Conservation (phyloP, 345 rosid genomes). For the Pistacia atlantica region DNA sequence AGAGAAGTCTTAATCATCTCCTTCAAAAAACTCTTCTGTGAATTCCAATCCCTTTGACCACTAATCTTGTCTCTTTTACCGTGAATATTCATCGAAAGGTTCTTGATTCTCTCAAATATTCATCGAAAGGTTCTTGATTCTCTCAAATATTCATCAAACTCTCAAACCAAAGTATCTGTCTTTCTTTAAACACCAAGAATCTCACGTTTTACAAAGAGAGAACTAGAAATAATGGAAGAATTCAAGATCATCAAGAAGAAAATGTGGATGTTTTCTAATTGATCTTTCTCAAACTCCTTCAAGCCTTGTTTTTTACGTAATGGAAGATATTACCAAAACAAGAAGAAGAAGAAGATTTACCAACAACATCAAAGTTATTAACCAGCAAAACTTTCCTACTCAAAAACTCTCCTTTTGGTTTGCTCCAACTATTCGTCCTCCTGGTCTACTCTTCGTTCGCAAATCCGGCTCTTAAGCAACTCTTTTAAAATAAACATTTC, state of each 20-base stretch:
- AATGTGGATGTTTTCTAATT: constrained; percentile 47
- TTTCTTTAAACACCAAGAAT: constrained; percentile 16
- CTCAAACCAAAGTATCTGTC: constrained; percentile 1
- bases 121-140: constrained; percentile 7
- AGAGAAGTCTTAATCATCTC: not conserved
- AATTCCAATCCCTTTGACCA: not conserved
- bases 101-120: constrained; percentile 12
- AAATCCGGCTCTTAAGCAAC: constrained; percentile 30
- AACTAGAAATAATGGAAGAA: constrained; percentile 23
- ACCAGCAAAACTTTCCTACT: constrained; percentile 53
- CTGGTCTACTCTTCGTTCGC: constrained; percentile 40
- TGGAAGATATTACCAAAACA: constrained; percentile 46
- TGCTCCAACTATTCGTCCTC: constrained; percentile 73
- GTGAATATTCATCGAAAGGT: constrained; percentile 2
- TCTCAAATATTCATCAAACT: constrained; percentile 9
- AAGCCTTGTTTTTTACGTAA: constrained; percentile 30
- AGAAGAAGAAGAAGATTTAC: constrained; percentile 22
- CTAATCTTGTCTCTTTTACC: constrained; percentile 5
- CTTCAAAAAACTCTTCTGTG: not conserved
- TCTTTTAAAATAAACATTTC: not conserved
- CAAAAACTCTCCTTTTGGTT: constrained; percentile 74
- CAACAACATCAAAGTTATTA: constrained; percentile 32
- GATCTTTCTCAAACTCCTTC: constrained; percentile 22
- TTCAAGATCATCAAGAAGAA: constrained; percentile 45
- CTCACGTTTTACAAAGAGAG: constrained; percentile 17